Evolutionary conservation across 1,284 basidiomycete species (phyloP).

Genomic region (Trichosporon coremiiforme): DNA sequence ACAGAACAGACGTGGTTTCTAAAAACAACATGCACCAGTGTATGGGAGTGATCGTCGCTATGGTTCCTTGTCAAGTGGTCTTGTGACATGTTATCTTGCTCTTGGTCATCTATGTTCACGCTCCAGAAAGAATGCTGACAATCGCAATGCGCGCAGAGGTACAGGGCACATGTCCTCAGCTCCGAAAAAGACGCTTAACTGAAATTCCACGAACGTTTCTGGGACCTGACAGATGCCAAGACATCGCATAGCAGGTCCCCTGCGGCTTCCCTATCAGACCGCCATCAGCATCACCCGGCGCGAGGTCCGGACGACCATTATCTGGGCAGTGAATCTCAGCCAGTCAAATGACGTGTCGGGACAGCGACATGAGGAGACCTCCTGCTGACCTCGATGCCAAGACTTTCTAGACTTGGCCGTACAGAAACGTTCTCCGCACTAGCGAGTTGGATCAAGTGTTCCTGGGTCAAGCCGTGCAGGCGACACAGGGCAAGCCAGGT

Average conservation of each 20-base stretch:
- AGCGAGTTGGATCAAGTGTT: conserved; percentile 15
- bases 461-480: not conserved
- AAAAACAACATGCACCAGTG: conserved; percentile 2
- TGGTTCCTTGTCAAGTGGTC: not conserved
- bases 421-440: conserved; percentile 15
- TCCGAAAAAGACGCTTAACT: not conserved
- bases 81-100: conserved; percentile 1
- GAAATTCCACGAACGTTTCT: conserved; percentile 13
- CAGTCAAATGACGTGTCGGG: not conserved
- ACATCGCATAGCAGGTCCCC: not conserved
- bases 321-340: not conserved
- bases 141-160: not conserved
- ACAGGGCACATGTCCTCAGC: not conserved
- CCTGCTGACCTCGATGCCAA: not conserved
- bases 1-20: conserved; percentile 6
- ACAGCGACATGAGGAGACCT: not conserved
- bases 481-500: not conserved
- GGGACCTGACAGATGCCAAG: conserved; percentile 9
- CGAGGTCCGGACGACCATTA: not conserved
- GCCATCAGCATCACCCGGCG: not conserved
- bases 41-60: not conserved
- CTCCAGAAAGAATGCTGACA: not conserved
- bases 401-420: not conserved
- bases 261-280: not conserved
- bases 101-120: not conserved